phyloP scores from a whole-genome alignment of 2,329 filamentous ascomycete genomes.

The Anisogramma anomala region DNA sequence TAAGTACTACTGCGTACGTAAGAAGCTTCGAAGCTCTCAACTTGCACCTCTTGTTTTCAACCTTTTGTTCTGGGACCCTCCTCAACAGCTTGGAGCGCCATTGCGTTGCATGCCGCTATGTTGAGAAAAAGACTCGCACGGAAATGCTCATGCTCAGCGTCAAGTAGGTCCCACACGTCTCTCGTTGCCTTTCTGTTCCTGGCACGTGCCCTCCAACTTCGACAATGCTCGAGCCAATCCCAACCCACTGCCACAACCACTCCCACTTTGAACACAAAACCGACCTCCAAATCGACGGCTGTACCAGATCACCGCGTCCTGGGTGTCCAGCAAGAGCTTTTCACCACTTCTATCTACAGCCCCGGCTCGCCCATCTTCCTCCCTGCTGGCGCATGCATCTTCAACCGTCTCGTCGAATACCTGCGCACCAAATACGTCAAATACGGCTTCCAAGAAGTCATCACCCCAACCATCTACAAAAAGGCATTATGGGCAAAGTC shows the following conservation, averaged over 20 bases:
- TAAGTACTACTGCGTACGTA: too few relatives aligned
- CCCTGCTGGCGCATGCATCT: constrained; percentile 68
- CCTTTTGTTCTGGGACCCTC: background rate
- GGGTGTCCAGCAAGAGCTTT: constrained; percentile 59
- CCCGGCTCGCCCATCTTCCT: constrained; percentile 79
- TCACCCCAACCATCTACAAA: constrained; percentile 86
- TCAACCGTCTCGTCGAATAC: constrained; percentile 74
- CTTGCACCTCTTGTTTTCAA: background rate
- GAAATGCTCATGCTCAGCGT: constrained; percentile 13
- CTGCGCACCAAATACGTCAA: constrained; percentile 72
- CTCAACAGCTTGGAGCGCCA: background rate
- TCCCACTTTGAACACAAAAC: background rate
- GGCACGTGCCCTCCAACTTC: background rate
- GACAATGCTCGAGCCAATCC: constrained; percentile 21
- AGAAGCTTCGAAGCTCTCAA: background rate
- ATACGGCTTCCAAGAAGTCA: constrained; percentile 80
- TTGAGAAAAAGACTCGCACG: constrained; percentile 18
- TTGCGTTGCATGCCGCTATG: constrained; percentile 16
- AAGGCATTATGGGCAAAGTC: constrained; percentile 76
- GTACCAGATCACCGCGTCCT: constrained; percentile 46
- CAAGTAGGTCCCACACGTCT: constrained; percentile 1
- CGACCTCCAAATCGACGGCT: constrained; percentile 17
- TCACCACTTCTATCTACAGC: constrained; percentile 67
- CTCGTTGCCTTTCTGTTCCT: background rate
- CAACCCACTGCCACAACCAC: constrained; percentile 10